Base-by-base conservation (phyloP, 2,329 filamentous ascomycete genomes). In the Aspergillus tanneri region DNA sequence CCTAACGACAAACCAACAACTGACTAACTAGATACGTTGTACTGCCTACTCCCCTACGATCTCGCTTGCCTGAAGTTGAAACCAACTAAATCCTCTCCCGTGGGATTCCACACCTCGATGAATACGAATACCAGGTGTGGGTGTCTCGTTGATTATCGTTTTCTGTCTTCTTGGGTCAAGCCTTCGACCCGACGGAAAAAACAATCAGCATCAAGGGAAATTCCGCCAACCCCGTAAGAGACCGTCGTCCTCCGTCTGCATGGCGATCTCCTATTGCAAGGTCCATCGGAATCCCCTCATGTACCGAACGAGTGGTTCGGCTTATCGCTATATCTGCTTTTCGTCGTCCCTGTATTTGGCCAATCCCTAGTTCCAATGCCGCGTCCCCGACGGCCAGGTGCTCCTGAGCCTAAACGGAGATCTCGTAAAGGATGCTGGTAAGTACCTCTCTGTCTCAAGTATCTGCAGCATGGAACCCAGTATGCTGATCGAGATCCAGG, bases 341-440 rank as follows among this genome's bases (percentile, higher is more conserved):
- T 49, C 41, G 37, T 41, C 47, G 25, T 45, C 46, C 36, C 49
- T 54, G 45, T 43, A 49, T 49, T 44, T 46, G 46, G 44, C 53
- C 41, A 50, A 50, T 56, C 34, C 41, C 14, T 58, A 60, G 49
- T 53, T 60, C 56, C 55, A 60, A 68, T 87, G 84, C 84, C 84
- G 65, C 80, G 84, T 59, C 81, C 82, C 39, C 84, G 84, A 74
- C 82, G 80, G 66, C 76, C 79, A 50, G 79, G 80, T 49, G 81
- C 80, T 46, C 78, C 77, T 50, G 81, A 85, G 67, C 82, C 83
- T 5, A 87, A 87, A 71, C 80, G 75, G 60, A 76, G 84, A 60
- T 86, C 82, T 57, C 79, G 84, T 38, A 86, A 83, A 59, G 84
- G 84, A 39, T 87, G 84, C 66, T 86, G 84, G 84, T 84, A 69